Conservation (phyloP, 805 yeast genomes). For the Schizosaccharomyces lindneri region DNA sequence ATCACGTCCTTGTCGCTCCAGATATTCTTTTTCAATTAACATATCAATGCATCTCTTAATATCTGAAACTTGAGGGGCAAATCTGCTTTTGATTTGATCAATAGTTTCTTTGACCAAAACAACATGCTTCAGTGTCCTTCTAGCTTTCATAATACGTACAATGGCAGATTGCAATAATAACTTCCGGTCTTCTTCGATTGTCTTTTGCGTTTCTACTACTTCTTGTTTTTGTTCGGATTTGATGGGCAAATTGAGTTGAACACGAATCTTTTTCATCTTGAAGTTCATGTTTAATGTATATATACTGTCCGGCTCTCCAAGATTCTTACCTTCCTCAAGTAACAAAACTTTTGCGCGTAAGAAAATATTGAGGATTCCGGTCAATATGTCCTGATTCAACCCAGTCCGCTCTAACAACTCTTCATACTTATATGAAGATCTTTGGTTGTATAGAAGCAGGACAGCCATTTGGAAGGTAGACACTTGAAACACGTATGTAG, state of each 20-base stretch:
- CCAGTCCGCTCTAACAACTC: conserved; percentile 46
- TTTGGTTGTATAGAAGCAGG: conserved; percentile 55
- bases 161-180: conserved; percentile 75
- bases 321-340: conserved; percentile 19
- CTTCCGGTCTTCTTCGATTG: conserved; percentile 67
- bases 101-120: conserved; percentile 68
- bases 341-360: conserved; percentile 50
- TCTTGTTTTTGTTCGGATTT: conserved; percentile 40
- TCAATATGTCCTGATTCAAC: conserved; percentile 36
- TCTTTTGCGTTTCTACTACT: conserved; percentile 47
- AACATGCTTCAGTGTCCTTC: conserved; percentile 55
- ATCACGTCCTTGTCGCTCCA: conserved; percentile 25
- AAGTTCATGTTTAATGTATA: conserved; percentile 50
- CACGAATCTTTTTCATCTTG: conserved; percentile 59
- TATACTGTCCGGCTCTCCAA: conserved; percentile 30
- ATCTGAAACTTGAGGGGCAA: conserved; percentile 64
- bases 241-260: conserved; percentile 43
- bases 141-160: conserved; percentile 88
- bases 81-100: conserved; percentile 58
- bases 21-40: conserved; percentile 64
- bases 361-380: conserved; percentile 56
- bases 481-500: conserved; percentile 33
- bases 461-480: conserved; percentile 75
- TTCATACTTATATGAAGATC: conserved; percentile 30
- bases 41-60: conserved; percentile 68